Base-by-base conservation (phyloP, 2,329 filamentous ascomycete species). In the Fusarium anguioides region DNA sequence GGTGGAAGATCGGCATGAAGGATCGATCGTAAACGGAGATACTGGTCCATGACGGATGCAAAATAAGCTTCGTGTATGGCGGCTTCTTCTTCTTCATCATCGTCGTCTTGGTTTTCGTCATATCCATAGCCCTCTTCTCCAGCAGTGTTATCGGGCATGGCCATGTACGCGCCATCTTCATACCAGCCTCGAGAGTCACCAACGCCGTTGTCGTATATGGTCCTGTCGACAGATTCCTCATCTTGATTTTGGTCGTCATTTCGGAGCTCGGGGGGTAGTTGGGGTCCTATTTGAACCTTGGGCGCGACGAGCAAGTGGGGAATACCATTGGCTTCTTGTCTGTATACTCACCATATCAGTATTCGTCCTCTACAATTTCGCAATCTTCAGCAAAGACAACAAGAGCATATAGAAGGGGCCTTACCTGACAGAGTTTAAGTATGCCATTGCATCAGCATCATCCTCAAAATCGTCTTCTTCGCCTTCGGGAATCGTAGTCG, bases 111-210 rank as follows among this genome's bases (percentile, higher is more conserved):
- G 14, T 66, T 64, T 23, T 74, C 69, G 10, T 63, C 69, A 18
- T 76, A 74, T n/a, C 77, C 75, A 12, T 73, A 59, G 18, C 71
- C 68, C 15, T 69, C 56, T 15, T 74, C 68, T 23, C 76, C 75
- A 12, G 75, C 72, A 41, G 75, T 66, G 23, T 68, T 68, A 26
- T 83, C 79, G 0, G 87, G 84, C 4, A 84, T 82, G 6, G 89
- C 91, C 23, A 90, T 87, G 75, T 93, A 97, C 35, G 92, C 91
- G 46, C 93, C 94, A 69, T 97, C 92, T 17, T 88, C 81, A 75
- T 92, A 96, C 73, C 87, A 89, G 12, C 90, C 91, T 54, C 85
- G 79, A 21, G 82, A 80, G 71, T 90, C 86, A 51, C 84, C 83
- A 20, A 78, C 64, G 8, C 82, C 82, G 56, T 81, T 75, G 10